These are phyloP conservation scores for Eucommia ulmoides DNA, from an alignment of 257 asterid species.

Conservation along the genomic window DNA sequence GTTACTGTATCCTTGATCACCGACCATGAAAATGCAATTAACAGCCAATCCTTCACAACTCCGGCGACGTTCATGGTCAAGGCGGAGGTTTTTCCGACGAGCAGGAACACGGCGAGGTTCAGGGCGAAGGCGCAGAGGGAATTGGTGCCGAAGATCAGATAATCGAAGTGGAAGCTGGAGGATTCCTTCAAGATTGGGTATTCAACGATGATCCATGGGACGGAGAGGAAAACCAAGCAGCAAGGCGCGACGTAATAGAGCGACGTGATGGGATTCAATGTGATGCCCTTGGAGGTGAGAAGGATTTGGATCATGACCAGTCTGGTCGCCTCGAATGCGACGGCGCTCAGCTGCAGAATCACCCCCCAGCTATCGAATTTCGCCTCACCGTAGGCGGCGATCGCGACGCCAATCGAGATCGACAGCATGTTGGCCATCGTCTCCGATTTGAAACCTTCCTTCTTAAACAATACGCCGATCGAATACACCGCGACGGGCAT, in stretches of 20 bases:
- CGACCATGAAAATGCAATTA: conserved; percentile 63
- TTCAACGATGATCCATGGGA: conserved; percentile 55
- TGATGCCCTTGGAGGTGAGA: conserved; percentile 42
- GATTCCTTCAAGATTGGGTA: conserved; percentile 45
- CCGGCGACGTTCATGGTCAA: conserved; percentile 76
- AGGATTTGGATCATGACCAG: conserved; percentile 61
- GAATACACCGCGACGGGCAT: conserved; percentile 70
- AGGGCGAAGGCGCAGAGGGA: conserved; percentile 51
- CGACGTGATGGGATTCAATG: conserved; percentile 51
- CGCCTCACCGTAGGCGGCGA: conserved; percentile 66
- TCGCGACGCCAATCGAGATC: conserved; percentile 60
- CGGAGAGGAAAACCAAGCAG: conserved; percentile 38
- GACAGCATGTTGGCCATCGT: conserved; percentile 58
- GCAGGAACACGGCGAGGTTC: conserved; percentile 58
- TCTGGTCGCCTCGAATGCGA: conserved; percentile 56
- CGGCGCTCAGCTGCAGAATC: conserved; percentile 49
- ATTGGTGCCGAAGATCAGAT: conserved; percentile 45
- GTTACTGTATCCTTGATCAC: conserved; percentile 68
- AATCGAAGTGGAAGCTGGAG: conserved; percentile 42
- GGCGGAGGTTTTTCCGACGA: conserved; percentile 64
- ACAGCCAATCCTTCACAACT: conserved; percentile 62
- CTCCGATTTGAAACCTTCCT: conserved; percentile 31
- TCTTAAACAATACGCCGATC: conserved; percentile 33
- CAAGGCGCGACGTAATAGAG: conserved; percentile 58
- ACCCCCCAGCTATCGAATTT: conserved; percentile 60